Base-by-base conservation (phyloP, 1,139 yeast genomes). In the Sugiyamaella paludigena region DNA sequence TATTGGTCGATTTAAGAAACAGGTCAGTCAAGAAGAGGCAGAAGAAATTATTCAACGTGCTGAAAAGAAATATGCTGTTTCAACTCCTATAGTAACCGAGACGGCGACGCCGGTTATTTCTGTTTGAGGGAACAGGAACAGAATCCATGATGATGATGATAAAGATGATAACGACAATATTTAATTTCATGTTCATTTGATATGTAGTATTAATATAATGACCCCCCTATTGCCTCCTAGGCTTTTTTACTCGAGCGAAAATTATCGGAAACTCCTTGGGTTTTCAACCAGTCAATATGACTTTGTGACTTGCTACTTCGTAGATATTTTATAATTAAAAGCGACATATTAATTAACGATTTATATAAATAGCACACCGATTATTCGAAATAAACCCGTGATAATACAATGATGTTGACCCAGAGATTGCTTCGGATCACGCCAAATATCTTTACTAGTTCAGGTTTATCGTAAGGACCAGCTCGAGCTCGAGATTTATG, bases 21-120 rank as follows among this genome's bases (percentile, higher is more conserved):
- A 62, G 60, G 54, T 63, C 12, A 37, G 61, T 15, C 43, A 50
- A 15, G 58, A 45, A 6, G 69, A 67, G 48, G 65, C 63, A 7
- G 63, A 58, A 11, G 64, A 63, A 5, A 52, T 68, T 37, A 60
- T 66, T 41, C 48, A 51, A 26, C 58, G 60, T 16, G 72, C 71
- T 29, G 65, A 64, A 48, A 40, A 32, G 36, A 54, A 56, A 47
- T 56, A 54, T 45, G 51, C 51, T 24, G 51, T 40, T 11, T 31
- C 24, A 35, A 33, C 48, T 10, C 36, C 33, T 13, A 30, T 29
- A 19, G 24, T n/a, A n/a, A 19, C 24, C 24, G 24, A 19, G 5
- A n/a, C 11, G 11, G 24, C 9, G 11, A 16, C 11, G 7, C 26
- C 24, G 24, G 5, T 19, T 19, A 5, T 4, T 3, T 19, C 24